Percentiles rank a stretch among this genome's conserved stretches.
phyloP scores from a whole-genome alignment of 306 rosid species.

The Dalbergia oliveri region DNA sequence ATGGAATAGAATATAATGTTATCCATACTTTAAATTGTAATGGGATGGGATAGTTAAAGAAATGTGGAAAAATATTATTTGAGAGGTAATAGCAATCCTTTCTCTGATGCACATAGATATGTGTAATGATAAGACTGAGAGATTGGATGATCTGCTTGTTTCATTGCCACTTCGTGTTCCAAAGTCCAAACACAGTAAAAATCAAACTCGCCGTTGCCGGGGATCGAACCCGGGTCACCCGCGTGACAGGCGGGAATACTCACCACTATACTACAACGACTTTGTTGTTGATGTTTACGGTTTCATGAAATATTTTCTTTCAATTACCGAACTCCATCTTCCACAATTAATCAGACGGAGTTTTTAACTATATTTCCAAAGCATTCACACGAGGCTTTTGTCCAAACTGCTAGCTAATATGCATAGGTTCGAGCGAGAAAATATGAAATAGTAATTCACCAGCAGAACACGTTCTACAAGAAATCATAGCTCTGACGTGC shows the following conservation, averaged over 20 bases:
- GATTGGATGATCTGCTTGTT: background rate
- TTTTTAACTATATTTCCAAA: too few species aligned
- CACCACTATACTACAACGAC: conserved; percentile 34
- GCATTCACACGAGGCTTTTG: too few species aligned
- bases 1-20: conserved; percentile 41
- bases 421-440: too few species aligned
- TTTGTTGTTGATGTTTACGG: background rate
- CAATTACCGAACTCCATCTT: too few species aligned
- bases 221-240: conserved; percentile 23
- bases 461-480: too few species aligned
- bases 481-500: too few species aligned
- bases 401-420: too few species aligned
- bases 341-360: too few species aligned
- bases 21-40: conserved; percentile 56
- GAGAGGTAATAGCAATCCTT: conserved; percentile 29
- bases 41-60: conserved; percentile 44
- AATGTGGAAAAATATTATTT: background rate
- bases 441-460: too few species aligned
- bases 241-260: conserved; percentile 11
- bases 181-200: too few species aligned
- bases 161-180: background rate
- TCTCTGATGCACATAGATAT: background rate
- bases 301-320: too few species aligned
- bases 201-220: conserved; percentile 7
- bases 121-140: conserved; percentile 20